Percentiles rank a stretch among this genome's conserved stretches.
phyloP scores from a whole-genome alignment of 495 filamentous ascomycete genomes.

The Immersiella caudata region DNA sequence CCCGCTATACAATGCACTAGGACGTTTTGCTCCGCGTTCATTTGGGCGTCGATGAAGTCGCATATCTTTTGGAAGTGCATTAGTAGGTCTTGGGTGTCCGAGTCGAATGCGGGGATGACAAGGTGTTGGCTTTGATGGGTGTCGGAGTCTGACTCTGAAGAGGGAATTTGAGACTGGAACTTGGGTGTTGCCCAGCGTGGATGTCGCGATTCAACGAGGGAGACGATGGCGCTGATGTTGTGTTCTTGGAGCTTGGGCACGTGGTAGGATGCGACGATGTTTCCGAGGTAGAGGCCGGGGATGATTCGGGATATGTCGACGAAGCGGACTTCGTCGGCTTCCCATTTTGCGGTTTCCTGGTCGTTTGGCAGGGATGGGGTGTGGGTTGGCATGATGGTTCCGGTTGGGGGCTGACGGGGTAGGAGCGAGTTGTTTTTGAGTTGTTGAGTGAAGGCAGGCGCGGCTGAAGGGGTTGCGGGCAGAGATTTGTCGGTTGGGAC shows the following conservation, averaged over 20 bases:
- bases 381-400: too few relatives aligned
- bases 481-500: too few relatives aligned
- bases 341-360: background rate
- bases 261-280: slow-evolving; percentile 7
- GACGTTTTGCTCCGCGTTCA: background rate
- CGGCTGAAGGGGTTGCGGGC: too few relatives aligned
- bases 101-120: slow-evolving; percentile 4
- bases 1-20: slow-evolving; percentile 8
- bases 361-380: too few relatives aligned
- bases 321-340: background rate
- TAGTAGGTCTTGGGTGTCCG: background rate
- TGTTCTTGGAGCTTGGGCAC: background rate
- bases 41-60: slow-evolving; percentile 8
- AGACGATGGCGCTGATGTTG: background rate
- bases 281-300: slow-evolving; percentile 2
- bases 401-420: too few relatives aligned
- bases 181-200: background rate
- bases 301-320: background rate
- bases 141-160: background rate
- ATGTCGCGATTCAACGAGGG: background rate
- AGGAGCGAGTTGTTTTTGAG: too few relatives aligned
- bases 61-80: background rate
- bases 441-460: too few relatives aligned
- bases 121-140: background rate
- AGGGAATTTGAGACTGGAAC: background rate